Conservation (phyloP, 2,329 filamentous ascomycete genomes). For the Aspergillus aculeatus region DNA sequence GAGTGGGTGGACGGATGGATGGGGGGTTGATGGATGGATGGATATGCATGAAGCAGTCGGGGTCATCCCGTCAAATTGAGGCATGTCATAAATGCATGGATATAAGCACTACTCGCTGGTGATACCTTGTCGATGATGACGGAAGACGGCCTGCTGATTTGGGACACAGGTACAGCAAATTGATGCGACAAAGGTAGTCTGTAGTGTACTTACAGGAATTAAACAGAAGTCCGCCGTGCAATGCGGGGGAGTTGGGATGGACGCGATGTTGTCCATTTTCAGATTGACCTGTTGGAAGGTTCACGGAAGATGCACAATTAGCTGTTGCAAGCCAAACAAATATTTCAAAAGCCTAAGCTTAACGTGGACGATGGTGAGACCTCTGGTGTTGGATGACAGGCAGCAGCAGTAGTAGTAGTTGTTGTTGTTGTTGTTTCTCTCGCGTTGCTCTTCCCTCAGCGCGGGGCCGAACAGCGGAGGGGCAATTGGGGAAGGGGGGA, state of each 20-base stretch:
- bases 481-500: background rate
- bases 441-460: background rate
- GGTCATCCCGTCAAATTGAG: background rate
- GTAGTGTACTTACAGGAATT: constrained; percentile 63
- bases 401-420: no score
- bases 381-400: background rate
- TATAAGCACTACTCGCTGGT: background rate
- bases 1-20: background rate
- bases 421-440: background rate
- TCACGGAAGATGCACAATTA: no score
- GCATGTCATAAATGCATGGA: background rate
- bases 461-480: background rate
- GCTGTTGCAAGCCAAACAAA: no score
- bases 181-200: background rate
- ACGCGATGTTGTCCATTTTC: constrained; percentile 25
- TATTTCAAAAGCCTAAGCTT: background rate
- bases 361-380: background rate
- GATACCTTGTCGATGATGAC: no score
- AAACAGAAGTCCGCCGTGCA: constrained; percentile 92
- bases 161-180: background rate
- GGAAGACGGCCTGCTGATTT: background rate
- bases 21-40: background rate
- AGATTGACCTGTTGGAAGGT: background rate
- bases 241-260: constrained; percentile 61
- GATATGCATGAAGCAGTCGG: background rate